Conservation (phyloP, 129 eudicot species). For the Chrysanthemum makinoi region DNA sequence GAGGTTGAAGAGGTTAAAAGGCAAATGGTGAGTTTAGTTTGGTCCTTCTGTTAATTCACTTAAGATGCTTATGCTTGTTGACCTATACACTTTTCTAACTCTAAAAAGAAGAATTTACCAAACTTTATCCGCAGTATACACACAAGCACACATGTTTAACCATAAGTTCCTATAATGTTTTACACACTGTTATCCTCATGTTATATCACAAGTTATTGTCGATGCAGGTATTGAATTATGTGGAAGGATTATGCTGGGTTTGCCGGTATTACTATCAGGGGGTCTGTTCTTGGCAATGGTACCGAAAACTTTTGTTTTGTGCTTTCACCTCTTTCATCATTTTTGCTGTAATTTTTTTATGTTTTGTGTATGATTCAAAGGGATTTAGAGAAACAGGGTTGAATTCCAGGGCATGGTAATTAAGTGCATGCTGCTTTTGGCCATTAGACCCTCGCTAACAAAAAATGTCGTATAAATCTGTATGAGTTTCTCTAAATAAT, state of each 20-base stretch:
- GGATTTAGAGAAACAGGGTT: neutral
- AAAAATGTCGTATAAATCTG: neutral
- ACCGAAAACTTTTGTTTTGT: constrained; percentile 2
- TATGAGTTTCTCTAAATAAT: neutral
- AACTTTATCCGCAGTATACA: constrained; percentile 8
- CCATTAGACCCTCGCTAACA: constrained; percentile 3
- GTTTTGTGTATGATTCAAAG: neutral
- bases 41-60: too few relatives aligned
- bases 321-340: constrained; percentile 6
- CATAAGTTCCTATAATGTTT: constrained; percentile 3
- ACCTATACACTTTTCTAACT: neutral
- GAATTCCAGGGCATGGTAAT: neutral
- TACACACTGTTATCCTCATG: constrained; percentile 7
- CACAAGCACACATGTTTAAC: neutral
- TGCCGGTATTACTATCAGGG: constrained; percentile 95
- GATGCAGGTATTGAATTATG: constrained; percentile 86
- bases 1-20: constrained; percentile 64
- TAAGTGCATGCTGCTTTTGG: constrained; percentile 1
- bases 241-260: constrained; percentile 99
- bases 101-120: constrained; percentile 6
- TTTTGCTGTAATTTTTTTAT: constrained; percentile 8
- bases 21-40: constrained; percentile 55
- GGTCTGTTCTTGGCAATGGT: constrained; percentile 99
- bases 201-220: constrained; percentile 5
- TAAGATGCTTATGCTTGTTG: too few relatives aligned